Conservation (phyloP, 495 filamentous ascomycete species). For the Aspergillus sclerotiicarbonarius region DNA sequence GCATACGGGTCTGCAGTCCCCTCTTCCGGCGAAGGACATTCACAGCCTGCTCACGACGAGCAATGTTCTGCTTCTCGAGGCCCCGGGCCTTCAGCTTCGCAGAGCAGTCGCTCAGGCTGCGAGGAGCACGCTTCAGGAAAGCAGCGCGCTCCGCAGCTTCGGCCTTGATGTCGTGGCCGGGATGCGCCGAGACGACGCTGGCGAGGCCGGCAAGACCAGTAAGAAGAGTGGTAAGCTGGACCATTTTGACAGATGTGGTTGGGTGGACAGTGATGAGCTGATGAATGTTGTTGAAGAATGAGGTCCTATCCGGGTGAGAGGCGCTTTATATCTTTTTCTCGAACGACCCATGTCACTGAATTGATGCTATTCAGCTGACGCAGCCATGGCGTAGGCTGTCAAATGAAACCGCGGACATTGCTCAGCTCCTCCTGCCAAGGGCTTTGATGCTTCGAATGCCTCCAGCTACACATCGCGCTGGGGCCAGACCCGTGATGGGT, state of each 20-base stretch:
- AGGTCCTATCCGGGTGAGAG: neutral
- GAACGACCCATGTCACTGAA: neutral
- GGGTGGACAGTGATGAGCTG: neutral
- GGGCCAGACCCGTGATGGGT: neutral
- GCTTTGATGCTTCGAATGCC: too few species aligned
- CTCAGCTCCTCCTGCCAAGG: too few species aligned
- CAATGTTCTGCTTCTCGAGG: constrained; percentile 36
- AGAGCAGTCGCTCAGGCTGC: constrained; percentile 45
- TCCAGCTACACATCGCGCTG: too few species aligned
- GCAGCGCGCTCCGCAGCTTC: constrained; percentile 46
- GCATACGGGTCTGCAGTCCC: constrained; percentile 21
- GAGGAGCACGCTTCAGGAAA: constrained; percentile 31
- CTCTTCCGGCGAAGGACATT: constrained; percentile 30
- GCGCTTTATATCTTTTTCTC: neutral
- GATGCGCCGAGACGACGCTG: constrained; percentile 35
- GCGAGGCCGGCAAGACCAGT: constrained; percentile 19
- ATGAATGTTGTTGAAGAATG: neutral
- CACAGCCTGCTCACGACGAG: constrained; percentile 36
- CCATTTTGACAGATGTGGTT: neutral
- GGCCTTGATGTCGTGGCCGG: constrained; percentile 46
- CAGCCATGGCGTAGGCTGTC: neutral
- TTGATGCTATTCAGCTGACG: neutral
- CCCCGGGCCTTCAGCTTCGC: constrained; percentile 47
- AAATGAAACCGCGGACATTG: neutral
- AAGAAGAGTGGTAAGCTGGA: constrained; percentile 9